These are phyloP conservation scores for Leishmania arabica DNA, from an alignment of 208 protist species.

Conservation along the genomic window DNA sequence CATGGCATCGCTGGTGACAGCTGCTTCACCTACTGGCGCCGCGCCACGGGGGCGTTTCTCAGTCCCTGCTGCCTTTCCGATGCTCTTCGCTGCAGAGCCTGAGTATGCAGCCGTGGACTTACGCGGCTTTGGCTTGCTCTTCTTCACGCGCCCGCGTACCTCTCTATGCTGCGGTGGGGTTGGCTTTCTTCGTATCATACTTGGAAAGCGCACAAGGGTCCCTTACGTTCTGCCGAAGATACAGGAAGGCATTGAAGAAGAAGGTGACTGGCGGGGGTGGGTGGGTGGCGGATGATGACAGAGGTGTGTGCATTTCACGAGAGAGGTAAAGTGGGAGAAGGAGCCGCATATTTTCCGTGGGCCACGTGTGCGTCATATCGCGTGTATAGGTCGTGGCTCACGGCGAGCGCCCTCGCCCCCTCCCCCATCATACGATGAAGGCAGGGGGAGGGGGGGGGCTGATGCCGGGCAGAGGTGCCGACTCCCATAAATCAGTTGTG, in stretches of 20 bases:
- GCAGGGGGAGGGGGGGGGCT: not conserved
- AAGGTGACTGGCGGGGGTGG: not conserved
- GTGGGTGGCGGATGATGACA: not conserved
- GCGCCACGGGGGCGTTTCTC: not conserved
- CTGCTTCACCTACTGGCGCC: not conserved
- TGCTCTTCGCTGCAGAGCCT: not conserved
- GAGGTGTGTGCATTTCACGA: not conserved
- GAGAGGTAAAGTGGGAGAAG: not conserved
- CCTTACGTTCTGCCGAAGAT: not conserved
- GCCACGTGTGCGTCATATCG: not conserved
- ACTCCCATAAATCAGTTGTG: slow-evolving; percentile 2
- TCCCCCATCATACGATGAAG: not conserved
- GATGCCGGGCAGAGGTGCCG: not conserved
- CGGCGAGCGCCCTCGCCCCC: not conserved
- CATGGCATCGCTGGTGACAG: not conserved
- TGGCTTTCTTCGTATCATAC: not conserved
- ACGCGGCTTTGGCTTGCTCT: not conserved
- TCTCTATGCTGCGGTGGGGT: not conserved
- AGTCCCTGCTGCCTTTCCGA: slow-evolving; percentile 5
- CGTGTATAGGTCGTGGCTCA: not conserved
- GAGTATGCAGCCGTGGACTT: not conserved
- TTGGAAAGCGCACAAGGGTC: not conserved
- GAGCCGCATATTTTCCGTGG: not conserved
- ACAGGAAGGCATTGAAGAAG: not conserved
- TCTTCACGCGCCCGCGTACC: not conserved